Percentiles rank a stretch among this genome's conserved stretches.
phyloP scores from a whole-genome alignment of 2,329 filamentous ascomycete genomes.

The Pseudogymnoascus sp. region DNA sequence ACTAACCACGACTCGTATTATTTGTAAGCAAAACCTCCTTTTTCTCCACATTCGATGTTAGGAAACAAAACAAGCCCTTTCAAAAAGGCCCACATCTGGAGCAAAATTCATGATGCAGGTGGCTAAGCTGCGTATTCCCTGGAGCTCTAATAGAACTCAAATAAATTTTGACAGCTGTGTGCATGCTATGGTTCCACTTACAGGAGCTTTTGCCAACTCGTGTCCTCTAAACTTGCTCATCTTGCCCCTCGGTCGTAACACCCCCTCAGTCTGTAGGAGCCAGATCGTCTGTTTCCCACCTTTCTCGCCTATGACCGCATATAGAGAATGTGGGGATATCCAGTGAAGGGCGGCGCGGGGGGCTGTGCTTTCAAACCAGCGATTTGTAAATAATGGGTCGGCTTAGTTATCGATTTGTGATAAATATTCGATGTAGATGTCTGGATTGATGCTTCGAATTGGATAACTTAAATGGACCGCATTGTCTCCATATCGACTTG shows the following conservation, averaged over 20 bases:
- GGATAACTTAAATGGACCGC: not conserved
- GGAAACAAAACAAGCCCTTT: not conserved
- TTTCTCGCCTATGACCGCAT: not conserved
- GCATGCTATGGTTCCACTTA: not conserved
- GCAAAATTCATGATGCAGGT: not conserved
- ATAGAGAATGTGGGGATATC: not conserved
- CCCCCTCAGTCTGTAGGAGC: not conserved
- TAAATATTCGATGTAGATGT: not conserved
- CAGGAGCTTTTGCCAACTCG: not conserved
- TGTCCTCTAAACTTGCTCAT: not conserved
- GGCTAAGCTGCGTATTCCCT: not conserved
- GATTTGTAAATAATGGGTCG: not conserved
- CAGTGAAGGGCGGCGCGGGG: not conserved
- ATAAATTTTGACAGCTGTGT: not conserved
- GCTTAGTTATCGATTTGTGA: not conserved
- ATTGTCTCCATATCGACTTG: not conserved
- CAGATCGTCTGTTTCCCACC: not conserved
- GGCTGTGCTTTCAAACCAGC: not conserved
- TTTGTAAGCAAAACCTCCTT: not conserved
- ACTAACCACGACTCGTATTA: not conserved
- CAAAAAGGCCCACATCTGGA: not conserved
- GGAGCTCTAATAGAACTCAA: not conserved
- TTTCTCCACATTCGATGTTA: not conserved
- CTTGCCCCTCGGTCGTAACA: not conserved
- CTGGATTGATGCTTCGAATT: not conserved